Conservation (phyloP, 1,139 yeast genomes). For the Meyerozyma guilliermondii region DNA sequence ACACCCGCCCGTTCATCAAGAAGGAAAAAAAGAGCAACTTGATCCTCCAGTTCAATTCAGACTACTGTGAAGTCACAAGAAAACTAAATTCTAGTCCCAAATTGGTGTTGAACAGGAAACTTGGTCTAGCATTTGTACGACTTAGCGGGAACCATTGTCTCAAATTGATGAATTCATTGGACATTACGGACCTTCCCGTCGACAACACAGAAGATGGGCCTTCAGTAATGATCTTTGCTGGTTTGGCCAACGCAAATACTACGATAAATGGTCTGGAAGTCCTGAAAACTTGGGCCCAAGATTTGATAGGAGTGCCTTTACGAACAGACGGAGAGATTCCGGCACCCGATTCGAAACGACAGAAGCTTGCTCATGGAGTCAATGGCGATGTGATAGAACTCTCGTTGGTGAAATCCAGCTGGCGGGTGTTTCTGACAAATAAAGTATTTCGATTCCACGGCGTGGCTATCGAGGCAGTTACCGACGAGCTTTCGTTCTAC, state of each 20-base stretch:
- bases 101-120: conserved; percentile 25
- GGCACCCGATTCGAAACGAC: conserved; percentile 9
- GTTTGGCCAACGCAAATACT: conserved; percentile 24
- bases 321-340: background rate
- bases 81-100: conserved; percentile 20
- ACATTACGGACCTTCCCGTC: conserved; percentile 14
- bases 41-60: conserved; percentile 47
- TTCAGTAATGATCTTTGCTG: conserved; percentile 18
- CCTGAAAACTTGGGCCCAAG: conserved; percentile 31
- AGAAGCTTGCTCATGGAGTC: conserved; percentile 10
- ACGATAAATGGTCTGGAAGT: conserved; percentile 33
- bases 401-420: conserved; percentile 25
- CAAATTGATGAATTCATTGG: conserved; percentile 24
- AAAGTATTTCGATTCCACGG: conserved; percentile 23
- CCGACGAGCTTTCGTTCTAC: conserved; percentile 19
- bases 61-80: conserved; percentile 9
- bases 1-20: conserved; percentile 53
- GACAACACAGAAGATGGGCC: conserved; percentile 16
- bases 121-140: conserved; percentile 22
- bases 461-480: conserved; percentile 27
- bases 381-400: conserved; percentile 35
- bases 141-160: conserved; percentile 21
- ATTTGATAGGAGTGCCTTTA: conserved; percentile 15
- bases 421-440: conserved; percentile 28
- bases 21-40: conserved; percentile 42